phyloP scores from a whole-genome alignment of 164 flowering plant genomes.

The Aristolochia californica region DNA sequence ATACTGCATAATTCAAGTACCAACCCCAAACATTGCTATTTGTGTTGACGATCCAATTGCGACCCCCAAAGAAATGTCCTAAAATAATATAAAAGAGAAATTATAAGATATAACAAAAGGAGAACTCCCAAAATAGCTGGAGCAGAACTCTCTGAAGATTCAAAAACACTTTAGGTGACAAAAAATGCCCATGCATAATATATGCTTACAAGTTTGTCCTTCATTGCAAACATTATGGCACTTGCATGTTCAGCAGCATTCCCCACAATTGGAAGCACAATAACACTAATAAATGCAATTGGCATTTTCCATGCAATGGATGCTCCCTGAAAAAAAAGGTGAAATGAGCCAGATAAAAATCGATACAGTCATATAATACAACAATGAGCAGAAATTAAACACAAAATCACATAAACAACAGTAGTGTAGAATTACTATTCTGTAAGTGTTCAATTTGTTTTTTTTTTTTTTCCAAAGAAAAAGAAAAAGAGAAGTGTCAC shows the following conservation, averaged over 20 bases:
- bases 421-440: too few relatives aligned
- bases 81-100: conserved; percentile 10
- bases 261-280: conserved; percentile 70
- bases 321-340: conserved; percentile 35
- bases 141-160: not conserved
- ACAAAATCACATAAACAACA: too few relatives aligned
- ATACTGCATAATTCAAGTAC: not conserved
- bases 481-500: not conserved
- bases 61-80: conserved; percentile 67
- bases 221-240: conserved; percentile 73
- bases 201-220: conserved; percentile 59
- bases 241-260: conserved; percentile 89
- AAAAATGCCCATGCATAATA: not conserved
- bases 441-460: too few relatives aligned
- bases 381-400: too few relatives aligned
- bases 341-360: not conserved
- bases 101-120: not conserved
- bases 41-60: conserved; percentile 71
- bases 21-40: conserved; percentile 64
- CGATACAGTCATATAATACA: not conserved
- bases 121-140: not conserved
- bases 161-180: not conserved
- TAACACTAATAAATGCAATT: conserved; percentile 56
- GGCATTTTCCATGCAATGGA: conserved; percentile 54
- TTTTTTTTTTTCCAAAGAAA: not conserved